A percentile compares a stretch with the other conserved stretches of the same genome.
Conservation (phyloP, 1,139 yeast genomes). For the Chernovozyma aurita region DNA sequence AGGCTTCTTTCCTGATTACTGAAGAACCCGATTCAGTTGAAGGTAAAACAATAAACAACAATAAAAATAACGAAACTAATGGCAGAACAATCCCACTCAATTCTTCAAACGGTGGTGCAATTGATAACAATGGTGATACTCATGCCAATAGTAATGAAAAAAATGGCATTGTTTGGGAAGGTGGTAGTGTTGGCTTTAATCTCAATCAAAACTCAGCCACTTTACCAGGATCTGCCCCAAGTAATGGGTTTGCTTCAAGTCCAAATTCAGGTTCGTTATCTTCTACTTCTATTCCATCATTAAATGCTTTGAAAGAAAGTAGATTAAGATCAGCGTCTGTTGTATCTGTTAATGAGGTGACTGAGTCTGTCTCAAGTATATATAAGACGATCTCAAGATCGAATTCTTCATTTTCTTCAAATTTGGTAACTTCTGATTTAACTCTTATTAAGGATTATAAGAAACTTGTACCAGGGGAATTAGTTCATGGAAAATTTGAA, state of each 20-base stretch:
- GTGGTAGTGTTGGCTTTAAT: too few relatives aligned
- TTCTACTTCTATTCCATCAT: background rate
- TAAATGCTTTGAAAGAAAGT: conserved; percentile 5
- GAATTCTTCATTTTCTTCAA: conserved; percentile 25
- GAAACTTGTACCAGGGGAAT: conserved; percentile 51
- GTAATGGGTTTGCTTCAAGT: conserved; percentile 2
- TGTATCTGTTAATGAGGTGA: conserved; percentile 35
- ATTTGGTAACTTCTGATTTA: conserved; percentile 36
- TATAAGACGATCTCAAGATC: conserved; percentile 35
- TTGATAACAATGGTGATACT: background rate
- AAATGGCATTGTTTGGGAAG: background rate
- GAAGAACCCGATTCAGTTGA: background rate
- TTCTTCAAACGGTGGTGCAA: background rate
- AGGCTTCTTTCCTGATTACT: background rate
- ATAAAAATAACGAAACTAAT: background rate
- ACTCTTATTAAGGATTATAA: conserved; percentile 36
- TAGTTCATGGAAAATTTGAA: conserved; percentile 58
- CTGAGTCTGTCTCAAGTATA: conserved; percentile 21
- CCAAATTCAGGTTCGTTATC: conserved; percentile 2
- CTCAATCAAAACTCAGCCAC: background rate
- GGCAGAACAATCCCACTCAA: background rate
- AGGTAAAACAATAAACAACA: background rate
- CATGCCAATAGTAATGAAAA: background rate
- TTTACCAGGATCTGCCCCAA: background rate
- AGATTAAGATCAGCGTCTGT: conserved; percentile 32